Evolutionary conservation across 2,329 filamentous ascomycete genomes (phyloP).

Genomic region (Monosporascus ibericus): DNA sequence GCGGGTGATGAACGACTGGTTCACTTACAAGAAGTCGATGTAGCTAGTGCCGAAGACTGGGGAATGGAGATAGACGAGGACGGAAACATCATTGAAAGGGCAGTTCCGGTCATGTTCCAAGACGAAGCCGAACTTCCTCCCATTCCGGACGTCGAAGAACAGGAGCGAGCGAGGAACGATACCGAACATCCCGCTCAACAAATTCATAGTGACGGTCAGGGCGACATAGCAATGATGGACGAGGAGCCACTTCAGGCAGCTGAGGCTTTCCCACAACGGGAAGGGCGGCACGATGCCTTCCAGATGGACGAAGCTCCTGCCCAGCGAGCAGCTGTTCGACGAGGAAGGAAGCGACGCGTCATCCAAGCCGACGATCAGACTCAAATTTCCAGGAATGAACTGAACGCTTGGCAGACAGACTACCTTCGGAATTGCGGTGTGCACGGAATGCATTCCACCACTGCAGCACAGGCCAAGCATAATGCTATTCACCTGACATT

Average conservation of each 20-base stretch:
- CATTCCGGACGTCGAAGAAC: conserved; percentile 22
- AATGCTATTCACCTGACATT: conserved; percentile 35
- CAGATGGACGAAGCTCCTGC: conserved; percentile 6
- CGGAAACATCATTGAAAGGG: conserved; percentile 38
- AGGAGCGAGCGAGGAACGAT: conserved; percentile 3
- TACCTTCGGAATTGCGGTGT: conserved; percentile 44
- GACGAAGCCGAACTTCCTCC: conserved; percentile 39
- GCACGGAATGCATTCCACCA: conserved; percentile 21
- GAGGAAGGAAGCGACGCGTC: conserved; percentile 15
- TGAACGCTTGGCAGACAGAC: conserved; percentile 35
- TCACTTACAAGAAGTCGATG: conserved; percentile 31
- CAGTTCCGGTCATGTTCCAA: conserved; percentile 25
- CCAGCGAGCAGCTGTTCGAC: conserved; percentile 11
- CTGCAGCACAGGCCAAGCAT: conserved; percentile 32
- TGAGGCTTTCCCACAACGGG: conserved; percentile 26
- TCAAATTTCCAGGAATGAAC: conserved; percentile 28
- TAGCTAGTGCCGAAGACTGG: conserved; percentile 32
- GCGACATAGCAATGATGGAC: conserved; percentile 29
- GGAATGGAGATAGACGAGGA: conserved; percentile 45
- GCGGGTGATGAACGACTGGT: conserved; percentile 18
- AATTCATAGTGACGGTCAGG: conserved; percentile 21
- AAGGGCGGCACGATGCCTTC: conserved; percentile 11
- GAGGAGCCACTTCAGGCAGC: conserved; percentile 34
- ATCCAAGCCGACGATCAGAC: conserved; percentile 25
- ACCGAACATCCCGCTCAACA: conserved; percentile 10